phyloP scores from a whole-genome alignment of 1,284 basidiomycete genomes.

The Tilletia caries region DNA sequence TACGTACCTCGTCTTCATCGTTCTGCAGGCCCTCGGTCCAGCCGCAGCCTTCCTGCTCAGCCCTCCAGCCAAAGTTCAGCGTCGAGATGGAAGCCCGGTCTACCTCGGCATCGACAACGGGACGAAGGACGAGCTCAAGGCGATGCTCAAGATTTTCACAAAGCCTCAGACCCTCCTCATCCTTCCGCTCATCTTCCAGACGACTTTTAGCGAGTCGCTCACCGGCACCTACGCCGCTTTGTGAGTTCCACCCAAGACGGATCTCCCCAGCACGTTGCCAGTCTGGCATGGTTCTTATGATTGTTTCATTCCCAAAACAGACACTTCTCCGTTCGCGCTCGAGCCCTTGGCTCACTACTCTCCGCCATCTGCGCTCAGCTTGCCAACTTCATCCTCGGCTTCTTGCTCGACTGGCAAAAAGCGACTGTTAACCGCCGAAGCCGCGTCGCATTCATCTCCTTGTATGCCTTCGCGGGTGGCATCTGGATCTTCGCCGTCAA shows the following conservation, averaged over 20 bases:
- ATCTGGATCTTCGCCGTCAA: conserved; percentile 53
- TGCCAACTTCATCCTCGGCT: conserved; percentile 50
- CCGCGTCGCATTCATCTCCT: conserved; percentile 31
- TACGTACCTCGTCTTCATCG: conserved; percentile 56
- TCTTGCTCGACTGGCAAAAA: conserved; percentile 49
- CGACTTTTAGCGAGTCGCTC: conserved; percentile 43
- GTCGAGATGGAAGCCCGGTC: conserved; percentile 52
- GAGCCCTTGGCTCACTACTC: conserved; percentile 54
- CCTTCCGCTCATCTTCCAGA: conserved; percentile 43
- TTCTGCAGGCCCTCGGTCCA: conserved; percentile 51
- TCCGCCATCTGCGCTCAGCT: conserved; percentile 46
- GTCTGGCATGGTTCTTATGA: not conserved
- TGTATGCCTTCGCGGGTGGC: conserved; percentile 38
- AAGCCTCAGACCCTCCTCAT: conserved; percentile 38
- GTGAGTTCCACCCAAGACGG: too few species aligned
- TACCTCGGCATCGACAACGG: conserved; percentile 38
- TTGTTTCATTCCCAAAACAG: too few species aligned
- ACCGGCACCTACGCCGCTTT: conserved; percentile 43
- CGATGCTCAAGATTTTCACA: conserved; percentile 36
- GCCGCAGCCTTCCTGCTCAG: conserved; percentile 49
- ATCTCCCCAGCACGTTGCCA: too few species aligned
- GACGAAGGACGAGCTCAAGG: conserved; percentile 37
- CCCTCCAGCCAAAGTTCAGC: conserved; percentile 52
- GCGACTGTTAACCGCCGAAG: conserved; percentile 41
- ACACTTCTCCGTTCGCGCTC: conserved; percentile 37